Base-by-base conservation (phyloP, 495 filamentous ascomycete genomes). In the Tuber calosporum region DNA sequence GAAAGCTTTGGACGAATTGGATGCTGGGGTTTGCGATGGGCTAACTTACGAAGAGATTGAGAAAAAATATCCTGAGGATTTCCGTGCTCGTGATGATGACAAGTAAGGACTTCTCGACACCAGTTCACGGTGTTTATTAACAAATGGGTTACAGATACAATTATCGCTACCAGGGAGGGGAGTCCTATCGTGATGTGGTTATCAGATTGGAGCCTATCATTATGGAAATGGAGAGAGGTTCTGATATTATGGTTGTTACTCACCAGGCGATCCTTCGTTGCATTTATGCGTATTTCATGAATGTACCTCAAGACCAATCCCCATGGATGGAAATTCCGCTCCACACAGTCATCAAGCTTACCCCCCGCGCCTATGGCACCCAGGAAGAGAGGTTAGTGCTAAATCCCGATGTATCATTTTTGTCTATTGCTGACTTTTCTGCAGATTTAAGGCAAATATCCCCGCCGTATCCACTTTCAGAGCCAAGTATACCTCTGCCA, bases 201-300 rank as follows among this genome's bases (percentile, higher is more conserved):
- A 97, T 97, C 75, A 92, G 95, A 1, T 89, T 99, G 0, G 95
- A 99, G 80, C 95, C 95, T 68, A 99, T 99, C 83, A 99, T 99
- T 84, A 99, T 99, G 95, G 95, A 99, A 80, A 85, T 99, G 66
- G 95, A 99, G 83, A 89, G 95, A 72, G 91, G 89, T 78, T 95
- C 97, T 82, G 94, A 99, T 79, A 96, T 99, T 75, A 90, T 99
- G 72, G 97, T 99, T 80, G 93, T 99, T 67, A 97, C 95, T 8
- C 95, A 99, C 82, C 95, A 99, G 82, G 95, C 95, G 4, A 94
- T 99, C 36, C 85, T 99, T 72, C 88, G 95, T 70, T 99, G 95
- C 84, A 97, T 99, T 77, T 98, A 98, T 81, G 91, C 95, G 11
- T 99, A 99, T 82, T 99, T 97, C 83, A 96, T 97, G 91, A 96